Evolutionary conservation across 352 stramenopile genomes (phyloP).

Genomic region (Pythium coloratum): DNA sequence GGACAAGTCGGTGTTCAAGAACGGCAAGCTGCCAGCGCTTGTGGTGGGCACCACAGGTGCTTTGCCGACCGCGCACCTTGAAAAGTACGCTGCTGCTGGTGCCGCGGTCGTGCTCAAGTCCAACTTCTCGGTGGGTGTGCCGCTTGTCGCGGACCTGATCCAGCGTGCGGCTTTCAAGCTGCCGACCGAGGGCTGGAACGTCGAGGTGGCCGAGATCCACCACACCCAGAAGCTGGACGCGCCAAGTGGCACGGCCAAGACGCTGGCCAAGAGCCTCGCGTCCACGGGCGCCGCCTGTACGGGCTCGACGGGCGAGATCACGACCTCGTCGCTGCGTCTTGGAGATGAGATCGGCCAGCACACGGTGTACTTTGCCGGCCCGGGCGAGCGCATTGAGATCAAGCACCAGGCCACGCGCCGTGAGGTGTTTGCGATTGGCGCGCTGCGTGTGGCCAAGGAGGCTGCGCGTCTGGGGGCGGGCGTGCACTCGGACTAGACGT

Average conservation of each 20-base stretch:
- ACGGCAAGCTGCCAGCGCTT: conserved; percentile 65
- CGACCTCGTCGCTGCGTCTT: conserved; percentile 70
- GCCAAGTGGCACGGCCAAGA: conserved; percentile 79
- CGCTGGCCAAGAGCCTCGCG: conserved; percentile 64
- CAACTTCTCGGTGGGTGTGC: conserved; percentile 86
- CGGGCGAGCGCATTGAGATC: conserved; percentile 82
- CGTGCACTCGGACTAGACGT: conserved; percentile 60
- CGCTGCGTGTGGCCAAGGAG: conserved; percentile 63
- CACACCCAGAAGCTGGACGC: conserved; percentile 88
- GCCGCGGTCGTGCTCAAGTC: conserved; percentile 70
- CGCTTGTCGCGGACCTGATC: conserved; percentile 72
- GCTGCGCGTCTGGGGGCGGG: conserved; percentile 45
- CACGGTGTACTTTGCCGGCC: conserved; percentile 77
- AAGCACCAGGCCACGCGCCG: conserved; percentile 77
- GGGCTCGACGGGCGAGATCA: conserved; percentile 41
- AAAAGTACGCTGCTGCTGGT: conserved; percentile 54
- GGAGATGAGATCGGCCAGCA: conserved; percentile 84
- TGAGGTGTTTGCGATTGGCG: conserved; percentile 83
- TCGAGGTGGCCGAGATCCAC: conserved; percentile 81
- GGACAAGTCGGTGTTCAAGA: conserved; percentile 56
- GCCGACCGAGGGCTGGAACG: conserved; percentile 71
- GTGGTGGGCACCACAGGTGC: conserved; percentile 76
- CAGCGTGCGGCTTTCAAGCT: conserved; percentile 77
- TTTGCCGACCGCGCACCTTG: conserved; percentile 54
- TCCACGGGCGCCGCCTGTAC: conserved; percentile 58